Percentiles rank a stretch among this genome's conserved stretches.
Evolutionary conservation across 345 rosid genomes (phyloP).

Genomic region (Brassica rapa): DNA sequence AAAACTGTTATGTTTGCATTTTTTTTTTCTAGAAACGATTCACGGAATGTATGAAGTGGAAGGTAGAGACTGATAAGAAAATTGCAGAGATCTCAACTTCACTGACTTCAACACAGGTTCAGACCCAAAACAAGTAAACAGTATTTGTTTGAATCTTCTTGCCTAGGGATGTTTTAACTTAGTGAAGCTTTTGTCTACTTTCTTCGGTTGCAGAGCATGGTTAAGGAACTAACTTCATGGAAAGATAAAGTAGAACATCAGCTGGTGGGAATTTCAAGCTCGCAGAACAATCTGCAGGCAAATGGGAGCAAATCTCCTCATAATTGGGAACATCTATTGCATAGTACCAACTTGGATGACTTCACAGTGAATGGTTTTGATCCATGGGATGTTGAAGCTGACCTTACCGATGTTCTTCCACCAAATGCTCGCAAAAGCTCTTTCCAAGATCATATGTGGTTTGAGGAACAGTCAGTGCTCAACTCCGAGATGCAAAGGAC

Average conservation of each 20-base stretch:
- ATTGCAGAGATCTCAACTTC: conserved; percentile 65
- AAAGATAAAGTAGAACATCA: conserved; percentile 67
- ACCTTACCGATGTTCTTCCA: conserved; percentile 48
- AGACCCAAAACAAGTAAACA: conserved; percentile 1
- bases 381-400: conserved; percentile 56
- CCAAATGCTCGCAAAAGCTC: conserved; percentile 50
- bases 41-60: conserved; percentile 59
- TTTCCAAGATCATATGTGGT: conserved; percentile 43
- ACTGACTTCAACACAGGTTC: conserved; percentile 71
- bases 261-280: conserved; percentile 60
- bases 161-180: not conserved
- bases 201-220: conserved; percentile 52
- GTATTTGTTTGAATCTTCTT: conserved; percentile 18
- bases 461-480: conserved; percentile 52
- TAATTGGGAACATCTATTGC: conserved; percentile 84
- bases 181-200: conserved; percentile 19
- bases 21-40: conserved; percentile 46
- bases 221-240: conserved; percentile 61
- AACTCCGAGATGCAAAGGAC: conserved; percentile 60
- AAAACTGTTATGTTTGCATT: not conserved
- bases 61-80: conserved; percentile 58
- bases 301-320: conserved; percentile 58
- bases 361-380: conserved; percentile 57
- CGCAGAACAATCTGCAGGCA: conserved; percentile 55
- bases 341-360: conserved; percentile 60